A percentile compares a stretch with the other conserved stretches of the same genome.
phyloP scores from a whole-genome alignment of 2,329 filamentous ascomycete genomes.

The Didymella glomerata region DNA sequence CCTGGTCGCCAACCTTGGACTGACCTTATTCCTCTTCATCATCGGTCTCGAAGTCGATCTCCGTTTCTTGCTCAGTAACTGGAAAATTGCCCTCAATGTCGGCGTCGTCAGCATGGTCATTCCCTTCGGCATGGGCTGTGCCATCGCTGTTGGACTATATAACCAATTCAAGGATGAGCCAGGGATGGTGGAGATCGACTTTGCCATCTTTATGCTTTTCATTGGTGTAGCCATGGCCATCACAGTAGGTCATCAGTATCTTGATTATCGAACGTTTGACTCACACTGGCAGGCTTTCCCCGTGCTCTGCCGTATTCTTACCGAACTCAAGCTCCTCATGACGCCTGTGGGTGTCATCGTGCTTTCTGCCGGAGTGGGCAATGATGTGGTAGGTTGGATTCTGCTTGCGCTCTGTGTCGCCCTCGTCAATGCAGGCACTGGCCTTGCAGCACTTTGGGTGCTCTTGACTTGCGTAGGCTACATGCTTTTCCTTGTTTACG shows the following conservation, averaged over 20 bases:
- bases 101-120: slow-evolving; percentile 80
- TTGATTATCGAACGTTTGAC: neutral
- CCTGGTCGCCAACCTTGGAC: slow-evolving; percentile 81
- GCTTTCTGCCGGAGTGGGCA: slow-evolving; percentile 88
- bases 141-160: slow-evolving; percentile 82
- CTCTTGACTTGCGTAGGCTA: slow-evolving; percentile 79
- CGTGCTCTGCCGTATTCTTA: slow-evolving; percentile 91
- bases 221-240: slow-evolving; percentile 94
- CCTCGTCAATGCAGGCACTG: slow-evolving; percentile 85
- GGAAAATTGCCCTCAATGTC: slow-evolving; percentile 80
- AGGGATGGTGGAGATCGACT: slow-evolving; percentile 65
- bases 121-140: slow-evolving; percentile 83
- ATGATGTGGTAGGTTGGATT: slow-evolving; percentile 90
- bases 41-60: slow-evolving; percentile 89
- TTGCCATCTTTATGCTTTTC: slow-evolving; percentile 75
- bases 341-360: slow-evolving; percentile 89
- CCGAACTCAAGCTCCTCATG: slow-evolving; percentile 83
- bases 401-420: slow-evolving; percentile 91
- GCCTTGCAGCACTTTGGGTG: slow-evolving; percentile 84
- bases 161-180: slow-evolving; percentile 71
- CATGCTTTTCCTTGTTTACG: slow-evolving; percentile 76
- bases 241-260: slow-evolving; percentile 64
- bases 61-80: slow-evolving; percentile 78
- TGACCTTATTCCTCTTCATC: slow-evolving; percentile 86
- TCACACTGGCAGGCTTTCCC: slow-evolving; percentile 69